Conservation (phyloP, 1,139 yeast species). For the Sugiyamaella pinicola region DNA sequence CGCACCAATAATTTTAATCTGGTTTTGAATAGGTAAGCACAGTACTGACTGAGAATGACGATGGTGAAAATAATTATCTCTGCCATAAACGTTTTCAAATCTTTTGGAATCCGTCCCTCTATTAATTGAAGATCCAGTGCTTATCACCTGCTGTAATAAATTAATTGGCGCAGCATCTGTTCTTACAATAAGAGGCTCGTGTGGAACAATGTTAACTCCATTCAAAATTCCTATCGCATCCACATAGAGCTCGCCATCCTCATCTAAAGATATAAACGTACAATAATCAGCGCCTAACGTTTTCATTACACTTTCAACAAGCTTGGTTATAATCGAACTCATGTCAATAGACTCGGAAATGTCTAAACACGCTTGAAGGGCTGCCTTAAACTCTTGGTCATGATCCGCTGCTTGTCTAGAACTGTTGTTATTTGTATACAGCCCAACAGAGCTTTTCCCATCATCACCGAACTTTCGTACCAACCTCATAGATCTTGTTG, state of each 20-base stretch:
- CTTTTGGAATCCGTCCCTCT: conserved; percentile 46
- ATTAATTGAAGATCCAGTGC: conserved; percentile 47
- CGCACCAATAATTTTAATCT: conserved; percentile 51
- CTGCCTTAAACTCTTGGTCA: conserved; percentile 34
- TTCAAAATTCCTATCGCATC: conserved; percentile 48
- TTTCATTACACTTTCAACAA: conserved; percentile 48
- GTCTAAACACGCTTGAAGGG: conserved; percentile 50
- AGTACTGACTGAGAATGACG: conserved; percentile 46
- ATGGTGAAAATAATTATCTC: conserved; percentile 49
- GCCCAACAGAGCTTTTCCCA: conserved; percentile 4
- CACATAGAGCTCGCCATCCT: conserved; percentile 44
- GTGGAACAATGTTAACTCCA: conserved; percentile 44
- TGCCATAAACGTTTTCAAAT: conserved; percentile 45
- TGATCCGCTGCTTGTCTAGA: conserved; percentile 22
- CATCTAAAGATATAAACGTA: conserved; percentile 47
- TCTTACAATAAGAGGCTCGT: conserved; percentile 49
- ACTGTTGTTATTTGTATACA: conserved; percentile 1
- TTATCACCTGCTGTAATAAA: conserved; percentile 48
- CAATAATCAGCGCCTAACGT: conserved; percentile 53
- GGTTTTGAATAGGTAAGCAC: conserved; percentile 54
- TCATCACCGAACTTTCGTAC: conserved; percentile 10
- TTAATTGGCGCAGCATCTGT: conserved; percentile 52
- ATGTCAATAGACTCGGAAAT: conserved; percentile 53
- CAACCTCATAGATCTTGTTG: conserved; percentile 6
- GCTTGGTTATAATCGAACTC: conserved; percentile 46